Evolutionary conservation across 1,139 yeast species (phyloP).

Genomic region (Candida sp.): DNA sequence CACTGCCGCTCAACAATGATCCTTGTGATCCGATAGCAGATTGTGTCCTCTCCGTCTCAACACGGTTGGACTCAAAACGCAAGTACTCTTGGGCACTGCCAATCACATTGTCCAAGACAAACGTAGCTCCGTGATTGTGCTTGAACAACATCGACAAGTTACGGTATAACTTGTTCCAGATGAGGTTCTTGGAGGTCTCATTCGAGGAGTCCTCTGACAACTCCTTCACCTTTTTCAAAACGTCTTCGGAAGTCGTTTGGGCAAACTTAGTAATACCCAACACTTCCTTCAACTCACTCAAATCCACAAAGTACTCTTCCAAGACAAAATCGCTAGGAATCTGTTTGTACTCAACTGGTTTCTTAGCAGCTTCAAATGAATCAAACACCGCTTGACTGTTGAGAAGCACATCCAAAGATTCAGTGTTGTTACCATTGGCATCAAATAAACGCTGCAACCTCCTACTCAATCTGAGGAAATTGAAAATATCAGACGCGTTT

Average conservation of each 20-base stretch:
- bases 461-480: constrained; percentile 24
- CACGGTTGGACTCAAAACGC: constrained; percentile 24
- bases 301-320: constrained; percentile 38
- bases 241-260: constrained; percentile 3
- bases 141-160: constrained; percentile 37
- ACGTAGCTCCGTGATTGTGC: constrained; percentile 34
- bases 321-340: constrained; percentile 41
- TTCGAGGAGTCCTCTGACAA: constrained; percentile 16
- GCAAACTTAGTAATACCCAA: constrained; percentile 19
- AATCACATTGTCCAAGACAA: constrained; percentile 40
- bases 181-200: constrained; percentile 20
- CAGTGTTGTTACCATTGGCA: constrained; percentile 34
- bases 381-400: constrained; percentile 28
- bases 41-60: neutral
- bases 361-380: constrained; percentile 9
- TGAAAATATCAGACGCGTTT: constrained; percentile 20
- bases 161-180: constrained; percentile 31
- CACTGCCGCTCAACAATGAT: constrained; percentile 4
- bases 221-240: constrained; percentile 14
- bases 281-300: constrained; percentile 26
- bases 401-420: constrained; percentile 35
- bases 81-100: constrained; percentile 31
- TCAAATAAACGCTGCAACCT: constrained; percentile 26
- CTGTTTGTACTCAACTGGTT: constrained; percentile 28
- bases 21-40: constrained; percentile 4